Evolutionary conservation across 1,139 yeast species (phyloP).

Genomic region (Yamadazyma mexicana): DNA sequence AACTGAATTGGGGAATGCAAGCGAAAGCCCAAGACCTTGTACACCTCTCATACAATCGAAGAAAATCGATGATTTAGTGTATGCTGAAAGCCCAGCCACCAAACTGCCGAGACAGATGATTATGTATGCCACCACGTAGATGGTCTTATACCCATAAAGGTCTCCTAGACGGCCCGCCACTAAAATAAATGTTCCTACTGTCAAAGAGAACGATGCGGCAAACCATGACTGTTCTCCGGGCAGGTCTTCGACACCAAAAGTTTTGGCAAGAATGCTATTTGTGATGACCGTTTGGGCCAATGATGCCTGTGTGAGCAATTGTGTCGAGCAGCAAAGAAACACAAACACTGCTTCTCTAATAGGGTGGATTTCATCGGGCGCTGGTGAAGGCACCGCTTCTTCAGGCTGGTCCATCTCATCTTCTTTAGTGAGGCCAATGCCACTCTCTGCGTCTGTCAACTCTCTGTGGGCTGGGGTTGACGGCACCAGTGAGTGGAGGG

Average conservation of each 20-base stretch:
- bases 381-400: slow-evolving; percentile 8
- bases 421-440: neutral
- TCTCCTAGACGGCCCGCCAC: slow-evolving; percentile 67
- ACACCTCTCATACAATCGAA: slow-evolving; percentile 54
- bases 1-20: slow-evolving; percentile 55
- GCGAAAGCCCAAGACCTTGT: slow-evolving; percentile 63
- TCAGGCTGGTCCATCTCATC: neutral
- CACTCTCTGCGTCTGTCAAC: too few relatives aligned
- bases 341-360: slow-evolving; percentile 13
- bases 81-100: slow-evolving; percentile 50
- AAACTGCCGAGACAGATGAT: slow-evolving; percentile 53
- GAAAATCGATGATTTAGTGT: slow-evolving; percentile 39
- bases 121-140: slow-evolving; percentile 48
- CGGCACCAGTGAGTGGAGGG: too few relatives aligned
- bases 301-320: slow-evolving; percentile 44
- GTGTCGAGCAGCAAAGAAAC: slow-evolving; percentile 12
- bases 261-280: slow-evolving; percentile 31
- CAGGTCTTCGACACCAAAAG: slow-evolving; percentile 32
- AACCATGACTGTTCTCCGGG: slow-evolving; percentile 58
- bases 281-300: slow-evolving; percentile 48
- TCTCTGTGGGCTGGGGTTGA: too few relatives aligned
- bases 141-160: slow-evolving; percentile 53
- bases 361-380: slow-evolving; percentile 17
- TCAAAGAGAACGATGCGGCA: slow-evolving; percentile 56
- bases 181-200: slow-evolving; percentile 63